Conservation (phyloP, 1,284 basidiomycete genomes). For the Trichosporon ovoides region DNA sequence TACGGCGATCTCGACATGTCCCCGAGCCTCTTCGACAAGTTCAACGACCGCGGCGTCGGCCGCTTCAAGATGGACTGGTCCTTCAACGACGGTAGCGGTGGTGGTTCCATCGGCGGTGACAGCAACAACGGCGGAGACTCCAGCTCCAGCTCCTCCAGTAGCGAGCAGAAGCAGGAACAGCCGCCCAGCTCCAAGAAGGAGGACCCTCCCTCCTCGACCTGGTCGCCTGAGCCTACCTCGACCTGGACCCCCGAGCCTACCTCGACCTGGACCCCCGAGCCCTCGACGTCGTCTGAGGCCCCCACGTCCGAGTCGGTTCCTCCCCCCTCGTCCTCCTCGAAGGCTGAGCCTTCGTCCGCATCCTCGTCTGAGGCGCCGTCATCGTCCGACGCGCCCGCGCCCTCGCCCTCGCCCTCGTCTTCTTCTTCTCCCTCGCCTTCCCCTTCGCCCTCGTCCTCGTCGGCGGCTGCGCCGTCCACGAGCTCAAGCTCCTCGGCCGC, state of each 20-base stretch:
- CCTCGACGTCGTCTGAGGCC: conserved; percentile 26
- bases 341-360: conserved; percentile 23
- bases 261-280: conserved; percentile 26
- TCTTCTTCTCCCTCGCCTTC: conserved; percentile 5
- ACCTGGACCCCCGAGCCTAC: conserved; percentile 25
- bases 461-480: too few relatives aligned
- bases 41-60: conserved; percentile 50
- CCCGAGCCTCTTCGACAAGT: conserved; percentile 60
- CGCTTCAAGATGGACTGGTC: conserved; percentile 60
- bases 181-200: conserved; percentile 28
- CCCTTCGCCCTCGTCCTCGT: not conserved
- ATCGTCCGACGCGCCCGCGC: conserved; percentile 1
- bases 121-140: not conserved
- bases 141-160: not conserved
- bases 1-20: conserved; percentile 73
- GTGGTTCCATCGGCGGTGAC: conserved; percentile 1
- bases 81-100: conserved; percentile 48
- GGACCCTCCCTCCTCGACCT: conserved; percentile 32
- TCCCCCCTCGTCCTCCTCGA: conserved; percentile 8
- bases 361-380: conserved; percentile 33
- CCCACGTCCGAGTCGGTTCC: conserved; percentile 18
- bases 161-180: conserved; percentile 6
- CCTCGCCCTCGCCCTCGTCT: conserved; percentile 27
- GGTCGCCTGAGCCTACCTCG: conserved; percentile 30
- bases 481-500: not conserved